Percentiles rank a stretch among this genome's conserved stretches.
Conservation (phyloP, 441 rosid species). For the Breynia disticha region DNA sequence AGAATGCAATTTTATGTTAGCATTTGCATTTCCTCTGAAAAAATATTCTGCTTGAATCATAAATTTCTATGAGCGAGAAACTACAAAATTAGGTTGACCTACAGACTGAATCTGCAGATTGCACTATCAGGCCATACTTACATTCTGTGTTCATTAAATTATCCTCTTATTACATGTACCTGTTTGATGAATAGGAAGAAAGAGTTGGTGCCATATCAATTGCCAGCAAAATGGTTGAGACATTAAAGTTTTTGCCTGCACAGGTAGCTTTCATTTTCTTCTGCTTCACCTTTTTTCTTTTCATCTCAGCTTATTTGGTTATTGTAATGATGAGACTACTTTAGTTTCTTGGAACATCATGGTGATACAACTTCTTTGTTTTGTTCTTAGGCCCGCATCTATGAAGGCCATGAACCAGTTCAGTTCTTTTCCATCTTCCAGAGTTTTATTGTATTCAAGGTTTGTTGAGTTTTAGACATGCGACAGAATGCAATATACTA, state of each 20-base stretch:
- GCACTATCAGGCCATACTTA: background rate
- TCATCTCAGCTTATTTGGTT: background rate
- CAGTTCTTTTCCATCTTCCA: constrained; percentile 91
- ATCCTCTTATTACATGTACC: constrained; percentile 7
- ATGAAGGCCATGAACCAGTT: constrained; percentile 85
- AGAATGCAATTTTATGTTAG: no score
- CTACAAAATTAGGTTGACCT: no score
- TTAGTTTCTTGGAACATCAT: background rate
- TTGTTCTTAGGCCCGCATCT: constrained; percentile 56
- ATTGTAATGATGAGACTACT: constrained; percentile 9
- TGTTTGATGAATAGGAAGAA: constrained; percentile 50
- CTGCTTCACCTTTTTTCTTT: background rate
- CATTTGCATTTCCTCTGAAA: no score
- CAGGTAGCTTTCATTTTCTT: constrained; percentile 45
- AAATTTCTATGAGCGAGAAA: no score
- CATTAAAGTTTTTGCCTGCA: constrained; percentile 69
- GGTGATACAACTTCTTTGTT: constrained; percentile 16
- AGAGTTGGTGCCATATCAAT: constrained; percentile 63
- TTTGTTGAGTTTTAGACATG: constrained; percentile 22
- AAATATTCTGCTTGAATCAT: no score
- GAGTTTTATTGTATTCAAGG: constrained; percentile 87
- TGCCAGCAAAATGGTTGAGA: constrained; percentile 85
- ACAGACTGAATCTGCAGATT: no score
- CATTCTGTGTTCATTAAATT: background rate
- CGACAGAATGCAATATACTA: background rate